A percentile compares a stretch with the other conserved stretches of the same genome.
These are phyloP conservation scores for Floccularia luteovirens DNA, from an alignment of 768 basidiomycete species.

Conservation along the genomic window DNA sequence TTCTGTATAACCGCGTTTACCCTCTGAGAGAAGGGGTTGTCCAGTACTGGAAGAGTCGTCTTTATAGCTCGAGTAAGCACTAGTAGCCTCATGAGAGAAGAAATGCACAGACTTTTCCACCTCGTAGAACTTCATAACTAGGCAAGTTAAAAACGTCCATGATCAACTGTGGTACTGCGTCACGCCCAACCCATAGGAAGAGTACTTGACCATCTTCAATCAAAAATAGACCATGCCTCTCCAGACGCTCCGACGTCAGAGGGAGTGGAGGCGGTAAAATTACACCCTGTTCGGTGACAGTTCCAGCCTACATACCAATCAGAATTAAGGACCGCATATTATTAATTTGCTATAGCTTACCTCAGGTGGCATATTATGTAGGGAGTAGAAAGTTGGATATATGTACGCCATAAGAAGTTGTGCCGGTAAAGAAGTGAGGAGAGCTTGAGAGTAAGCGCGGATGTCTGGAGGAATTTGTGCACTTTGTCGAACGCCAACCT, in stretches of 20 bases:
- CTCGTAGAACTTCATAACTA: constrained; percentile 80
- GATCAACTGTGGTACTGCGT: constrained; percentile 93
- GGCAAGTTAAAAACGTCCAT: constrained; percentile 92
- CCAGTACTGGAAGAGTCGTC: constrained; percentile 85
- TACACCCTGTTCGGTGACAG: constrained; percentile 82
- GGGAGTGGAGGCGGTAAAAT: constrained; percentile 85
- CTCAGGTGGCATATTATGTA: constrained; percentile 95
- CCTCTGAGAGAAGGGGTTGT: constrained; percentile 94
- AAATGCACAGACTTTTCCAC: constrained; percentile 70
- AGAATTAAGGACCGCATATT: too few relatives aligned
- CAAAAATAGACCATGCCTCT: constrained; percentile 91
- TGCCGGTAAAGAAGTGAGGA: constrained; percentile 86
- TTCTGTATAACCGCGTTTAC: constrained; percentile 93
- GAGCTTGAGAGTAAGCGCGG: constrained; percentile 87
- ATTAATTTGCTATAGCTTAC: constrained; percentile 38
- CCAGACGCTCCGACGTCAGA: constrained; percentile 89
- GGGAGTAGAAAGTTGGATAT: constrained; percentile 90
- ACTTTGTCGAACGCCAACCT: constrained; percentile 95
- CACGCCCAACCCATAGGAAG: constrained; percentile 97
- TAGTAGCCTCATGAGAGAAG: constrained; percentile 1
- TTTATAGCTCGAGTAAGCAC: constrained; percentile 17
- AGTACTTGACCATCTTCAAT: constrained; percentile 98
- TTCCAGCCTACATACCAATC: constrained; percentile 75
- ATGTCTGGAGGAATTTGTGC: constrained; percentile 96
- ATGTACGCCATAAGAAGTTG: constrained; percentile 91